Base-by-base conservation (phyloP, 2,329 filamentous ascomycete genomes). In the Sphaerulina vaccinii region DNA sequence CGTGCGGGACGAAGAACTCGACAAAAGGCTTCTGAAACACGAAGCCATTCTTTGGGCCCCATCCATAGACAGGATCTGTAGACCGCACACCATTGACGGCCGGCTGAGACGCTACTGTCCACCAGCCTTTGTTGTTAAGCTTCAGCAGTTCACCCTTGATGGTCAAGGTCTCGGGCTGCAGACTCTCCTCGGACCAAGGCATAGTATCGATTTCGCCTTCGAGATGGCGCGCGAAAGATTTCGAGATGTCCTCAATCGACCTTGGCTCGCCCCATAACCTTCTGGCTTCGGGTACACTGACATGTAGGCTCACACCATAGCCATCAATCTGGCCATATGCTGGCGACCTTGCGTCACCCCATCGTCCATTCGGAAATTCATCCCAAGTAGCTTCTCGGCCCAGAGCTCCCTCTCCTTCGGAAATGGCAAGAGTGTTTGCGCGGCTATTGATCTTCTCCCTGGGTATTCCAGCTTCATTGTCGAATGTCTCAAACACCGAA, bases 1-100 rank as follows among this genome's bases (percentile, higher is more conserved):
- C 70, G 0, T 78, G 73, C 0, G 91, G 85, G 52, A 95, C 75
- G 77, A 99, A 99, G 73, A 97, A 90, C 70, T 99, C 93, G 45
- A 99, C 90, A 70, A 99, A 99, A 0, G 92, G 87, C 60, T 97
- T 99, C 67, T 99, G 93, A 76, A 96, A 99, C 41, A 97, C 90
- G 69, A 95, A 97, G 15, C 93, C 93, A 63, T 91, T 85, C 43
- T 81, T 82, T 0, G 93, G 93, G 1, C 93, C 93, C 93, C 93
- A 99, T 57, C 93, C 93, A 64, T 95, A 96, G 16, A 88, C 82
- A 3, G 80, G 73, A 68, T 99, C 83, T 41, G 80, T 82, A 22
- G 88, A 95, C 29, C 80, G 81, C 16, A 91, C 73, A 36, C 91
- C 90, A 67, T 96, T 95, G 51, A 96, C 90, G 13, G 92, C 89